Evolutionary conservation across 2,329 filamentous ascomycete genomes (phyloP).

Genomic region (Colletotrichum camelliae): DNA sequence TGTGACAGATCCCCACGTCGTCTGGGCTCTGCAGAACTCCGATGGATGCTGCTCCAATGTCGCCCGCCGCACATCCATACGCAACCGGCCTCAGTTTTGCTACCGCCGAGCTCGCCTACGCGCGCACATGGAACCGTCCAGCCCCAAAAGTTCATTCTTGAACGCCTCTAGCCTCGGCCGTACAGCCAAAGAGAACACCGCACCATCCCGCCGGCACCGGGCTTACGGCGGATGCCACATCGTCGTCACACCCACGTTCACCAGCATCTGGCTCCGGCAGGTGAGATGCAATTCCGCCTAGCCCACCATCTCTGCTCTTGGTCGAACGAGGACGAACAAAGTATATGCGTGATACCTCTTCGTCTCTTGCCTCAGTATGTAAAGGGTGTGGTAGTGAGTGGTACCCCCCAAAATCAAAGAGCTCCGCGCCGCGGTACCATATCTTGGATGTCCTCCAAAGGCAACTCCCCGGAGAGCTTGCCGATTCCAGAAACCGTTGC

Average conservation of each 20-base stretch:
- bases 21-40: background rate
- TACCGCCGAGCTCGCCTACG: background rate
- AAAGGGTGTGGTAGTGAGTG: background rate
- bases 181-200: background rate
- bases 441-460: background rate
- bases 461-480: background rate
- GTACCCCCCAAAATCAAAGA: background rate
- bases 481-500: constrained; percentile 5
- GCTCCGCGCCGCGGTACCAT: background rate
- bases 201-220: background rate
- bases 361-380: background rate
- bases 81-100: background rate
- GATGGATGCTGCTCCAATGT: background rate
- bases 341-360: background rate
- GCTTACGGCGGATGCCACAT: background rate
- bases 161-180: background rate
- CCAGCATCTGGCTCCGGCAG: background rate
- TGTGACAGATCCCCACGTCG: background rate
- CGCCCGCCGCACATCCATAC: background rate
- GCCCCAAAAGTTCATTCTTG: background rate
- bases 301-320: background rate
- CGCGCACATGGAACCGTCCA: background rate
- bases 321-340: background rate
- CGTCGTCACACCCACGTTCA: background rate
- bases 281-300: background rate